A percentile compares a stretch with the other conserved stretches of the same genome.
Conservation (phyloP, 345 rosid species). For the Salix suchowensis region DNA sequence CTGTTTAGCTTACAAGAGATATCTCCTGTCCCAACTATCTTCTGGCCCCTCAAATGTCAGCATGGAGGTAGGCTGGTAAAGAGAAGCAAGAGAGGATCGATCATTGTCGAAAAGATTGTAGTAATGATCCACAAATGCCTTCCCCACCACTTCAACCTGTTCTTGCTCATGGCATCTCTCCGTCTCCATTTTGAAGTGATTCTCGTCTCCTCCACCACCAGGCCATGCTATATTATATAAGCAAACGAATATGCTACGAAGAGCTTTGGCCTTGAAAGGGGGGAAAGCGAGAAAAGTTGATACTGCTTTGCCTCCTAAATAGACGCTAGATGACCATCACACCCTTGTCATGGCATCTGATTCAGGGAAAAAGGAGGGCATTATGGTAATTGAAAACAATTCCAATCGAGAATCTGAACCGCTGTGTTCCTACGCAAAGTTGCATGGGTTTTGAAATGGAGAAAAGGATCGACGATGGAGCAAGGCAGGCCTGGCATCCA, state of each 20-base stretch:
- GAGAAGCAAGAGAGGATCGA: constrained; percentile 44
- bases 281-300: constrained; percentile 2
- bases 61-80: constrained; percentile 64
- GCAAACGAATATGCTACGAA: constrained; percentile 2
- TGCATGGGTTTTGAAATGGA: background rate
- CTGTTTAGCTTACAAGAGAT: constrained; percentile 55
- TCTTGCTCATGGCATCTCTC: constrained; percentile 42
- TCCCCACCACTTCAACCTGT: constrained; percentile 57
- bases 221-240: constrained; percentile 1
- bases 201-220: background rate
- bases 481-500: background rate
- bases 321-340: constrained; percentile 9
- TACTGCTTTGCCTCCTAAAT: constrained; percentile 7
- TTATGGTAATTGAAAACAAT: background rate
- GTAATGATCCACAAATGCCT: constrained; percentile 72
- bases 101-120: constrained; percentile 65
- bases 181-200: background rate
- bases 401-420: constrained; percentile 28
- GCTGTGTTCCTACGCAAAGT: constrained; percentile 50
- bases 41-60: constrained; percentile 84
- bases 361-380: background rate
- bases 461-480: background rate
- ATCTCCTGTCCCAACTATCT: constrained; percentile 44
- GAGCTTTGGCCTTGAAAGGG: background rate
- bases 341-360: constrained; percentile 6